phyloP scores from a whole-genome alignment of 139 green algal genomes.

The Chara braunii region DNA sequence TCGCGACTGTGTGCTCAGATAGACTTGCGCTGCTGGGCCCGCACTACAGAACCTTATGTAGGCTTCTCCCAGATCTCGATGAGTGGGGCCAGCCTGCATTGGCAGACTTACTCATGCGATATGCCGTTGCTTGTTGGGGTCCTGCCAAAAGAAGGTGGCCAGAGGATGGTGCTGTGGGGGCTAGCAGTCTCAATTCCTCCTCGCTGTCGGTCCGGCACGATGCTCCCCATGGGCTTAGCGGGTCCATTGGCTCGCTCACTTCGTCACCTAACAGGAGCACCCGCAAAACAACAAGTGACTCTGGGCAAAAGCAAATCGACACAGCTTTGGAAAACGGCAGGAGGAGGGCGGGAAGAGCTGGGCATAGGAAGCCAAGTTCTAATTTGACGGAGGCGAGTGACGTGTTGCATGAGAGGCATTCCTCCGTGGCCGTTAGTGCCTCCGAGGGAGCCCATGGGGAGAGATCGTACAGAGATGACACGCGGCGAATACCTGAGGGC shows the following conservation, averaged over 20 bases:
- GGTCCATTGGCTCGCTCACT: not conserved
- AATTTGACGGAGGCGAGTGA: not conserved
- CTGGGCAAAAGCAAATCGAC: not conserved
- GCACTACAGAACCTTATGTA: slow-evolving; percentile 4
- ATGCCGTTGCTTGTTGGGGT: not conserved
- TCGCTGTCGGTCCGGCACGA: not conserved
- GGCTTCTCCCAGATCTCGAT: slow-evolving; percentile 20
- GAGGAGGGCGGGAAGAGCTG: not conserved
- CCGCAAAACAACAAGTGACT: not conserved
- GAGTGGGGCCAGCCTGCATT: slow-evolving; percentile 25
- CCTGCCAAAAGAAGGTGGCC: not conserved
- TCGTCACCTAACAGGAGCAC: not conserved
- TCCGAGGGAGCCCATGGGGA: not conserved
- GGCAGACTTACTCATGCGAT: slow-evolving; percentile 13
- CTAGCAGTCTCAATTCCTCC: not conserved
- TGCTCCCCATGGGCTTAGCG: not conserved
- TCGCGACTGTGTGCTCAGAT: slow-evolving; percentile 18
- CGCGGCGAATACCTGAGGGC: not conserved
- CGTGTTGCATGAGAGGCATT: not conserved
- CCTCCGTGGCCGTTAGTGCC: not conserved
- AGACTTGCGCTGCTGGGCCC: not conserved
- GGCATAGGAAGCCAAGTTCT: not conserved
- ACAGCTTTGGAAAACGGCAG: not conserved
- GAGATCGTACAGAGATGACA: not conserved
- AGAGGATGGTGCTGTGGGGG: not conserved